These are phyloP conservation scores for Suillus subluteus DNA, from an alignment of 768 basidiomycete species.

Conservation along the genomic window DNA sequence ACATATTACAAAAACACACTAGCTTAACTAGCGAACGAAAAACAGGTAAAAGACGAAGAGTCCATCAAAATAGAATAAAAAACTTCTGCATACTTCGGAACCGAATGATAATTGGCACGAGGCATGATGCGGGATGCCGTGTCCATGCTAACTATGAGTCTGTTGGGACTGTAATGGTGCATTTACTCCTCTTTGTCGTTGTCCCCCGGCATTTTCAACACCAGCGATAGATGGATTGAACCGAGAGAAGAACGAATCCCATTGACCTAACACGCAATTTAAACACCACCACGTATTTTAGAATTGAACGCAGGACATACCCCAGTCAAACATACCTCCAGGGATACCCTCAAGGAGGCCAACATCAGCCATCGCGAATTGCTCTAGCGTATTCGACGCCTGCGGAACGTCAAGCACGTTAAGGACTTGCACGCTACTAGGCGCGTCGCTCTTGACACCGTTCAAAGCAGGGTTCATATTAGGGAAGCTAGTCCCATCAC, in stretches of 20 bases:
- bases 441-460: constrained; percentile 36
- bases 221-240: constrained; percentile 37
- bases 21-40: constrained; percentile 1
- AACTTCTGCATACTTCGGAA: background rate
- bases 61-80: background rate
- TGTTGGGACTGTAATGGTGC: background rate
- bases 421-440: constrained; percentile 72
- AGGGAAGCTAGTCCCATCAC: constrained; percentile 37
- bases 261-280: constrained; percentile 59
- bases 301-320: constrained; percentile 46
- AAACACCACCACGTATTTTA: constrained; percentile 1
- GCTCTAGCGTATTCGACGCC: constrained; percentile 57
- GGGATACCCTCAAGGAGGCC: constrained; percentile 81
- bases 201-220: constrained; percentile 9
- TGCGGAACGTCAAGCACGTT: constrained; percentile 70
- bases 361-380: constrained; percentile 67
- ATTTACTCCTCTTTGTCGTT: constrained; percentile 3
- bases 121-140: background rate
- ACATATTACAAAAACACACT: constrained; percentile 3
- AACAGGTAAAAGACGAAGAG: background rate
- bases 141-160: background rate
- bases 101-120: background rate
- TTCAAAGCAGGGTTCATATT: constrained; percentile 85
- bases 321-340: constrained; percentile 87
- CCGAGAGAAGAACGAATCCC: constrained; percentile 81